Percentiles rank a stretch among this genome's conserved stretches.
Evolutionary conservation across 2,329 filamentous ascomycete species (phyloP).

Genomic region (Pyrenochaeta sp.): DNA sequence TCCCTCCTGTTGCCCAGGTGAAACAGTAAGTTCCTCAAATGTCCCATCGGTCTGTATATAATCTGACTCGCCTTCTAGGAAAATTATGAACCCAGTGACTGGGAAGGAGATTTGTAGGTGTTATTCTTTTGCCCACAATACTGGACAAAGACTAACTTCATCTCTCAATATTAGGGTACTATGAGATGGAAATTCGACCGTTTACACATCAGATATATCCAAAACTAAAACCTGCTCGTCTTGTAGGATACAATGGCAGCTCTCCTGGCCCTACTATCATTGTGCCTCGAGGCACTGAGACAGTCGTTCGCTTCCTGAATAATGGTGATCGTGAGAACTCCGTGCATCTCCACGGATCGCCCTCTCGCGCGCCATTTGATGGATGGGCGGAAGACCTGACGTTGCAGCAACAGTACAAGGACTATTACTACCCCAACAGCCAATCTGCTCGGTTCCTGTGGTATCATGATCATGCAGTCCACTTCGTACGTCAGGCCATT

Average conservation of each 20-base stretch:
- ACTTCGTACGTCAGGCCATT: constrained; percentile 26
- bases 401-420: constrained; percentile 61
- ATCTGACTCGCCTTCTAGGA: too few species aligned
- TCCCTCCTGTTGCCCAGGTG: constrained; percentile 54
- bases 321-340: constrained; percentile 55
- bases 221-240: constrained; percentile 48
- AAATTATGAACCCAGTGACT: constrained; percentile 37
- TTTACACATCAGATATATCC: constrained; percentile 56
- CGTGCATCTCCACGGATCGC: constrained; percentile 65
- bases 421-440: constrained; percentile 68
- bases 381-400: constrained; percentile 65
- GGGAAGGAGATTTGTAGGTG: constrained; percentile 41
- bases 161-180: constrained; percentile 44
- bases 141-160: too few species aligned
- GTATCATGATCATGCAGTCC: constrained; percentile 61
- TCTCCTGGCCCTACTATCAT: constrained; percentile 63
- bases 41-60: too few species aligned
- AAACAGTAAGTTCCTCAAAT: constrained; percentile 46
- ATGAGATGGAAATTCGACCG: constrained; percentile 53
- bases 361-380: constrained; percentile 56
- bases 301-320: constrained; percentile 64
- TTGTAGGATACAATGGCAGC: constrained; percentile 64
- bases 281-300: constrained; percentile 58
- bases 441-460: constrained; percentile 63
- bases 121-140: too few species aligned